phyloP scores from a whole-genome alignment of 257 asterid species.

The Przewalskia tangutica region DNA sequence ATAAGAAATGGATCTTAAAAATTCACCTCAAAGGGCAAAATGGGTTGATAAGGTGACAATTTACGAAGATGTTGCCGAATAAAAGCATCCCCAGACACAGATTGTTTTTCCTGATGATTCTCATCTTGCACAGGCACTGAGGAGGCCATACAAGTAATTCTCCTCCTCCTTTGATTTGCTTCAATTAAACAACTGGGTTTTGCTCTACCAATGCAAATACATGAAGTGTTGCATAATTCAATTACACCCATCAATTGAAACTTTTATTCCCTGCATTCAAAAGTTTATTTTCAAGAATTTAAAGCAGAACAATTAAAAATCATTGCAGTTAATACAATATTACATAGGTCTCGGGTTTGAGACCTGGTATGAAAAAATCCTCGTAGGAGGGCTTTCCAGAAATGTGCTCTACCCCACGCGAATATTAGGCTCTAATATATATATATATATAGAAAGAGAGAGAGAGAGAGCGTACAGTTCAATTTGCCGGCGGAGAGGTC shows the following conservation, averaged over 20 bases:
- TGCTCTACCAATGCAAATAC: constrained; percentile 35
- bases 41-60: constrained; percentile 81
- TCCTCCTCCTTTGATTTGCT: constrained; percentile 27
- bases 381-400: too few species aligned
- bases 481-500: neutral
- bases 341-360: neutral
- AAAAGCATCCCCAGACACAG: constrained; percentile 56
- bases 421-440: neutral
- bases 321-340: neutral
- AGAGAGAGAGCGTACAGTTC: neutral
- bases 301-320: too few species aligned
- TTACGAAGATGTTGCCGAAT: constrained; percentile 75
- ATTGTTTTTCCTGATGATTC: constrained; percentile 15
- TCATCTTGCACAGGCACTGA: constrained; percentile 43
- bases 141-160: constrained; percentile 33
- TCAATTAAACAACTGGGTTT: constrained; percentile 16
- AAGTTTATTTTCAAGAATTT: too few species aligned
- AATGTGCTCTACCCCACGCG: neutral
- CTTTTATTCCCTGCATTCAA: constrained; percentile 1
- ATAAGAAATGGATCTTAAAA: neutral
- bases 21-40: constrained; percentile 87
- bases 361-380: neutral
- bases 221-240: constrained; percentile 44
- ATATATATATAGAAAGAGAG: neutral
- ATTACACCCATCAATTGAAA: constrained; percentile 50